Evolutionary conservation across 2,329 filamentous ascomycete genomes (phyloP).

Genomic region (Arthrinium puccinioides): DNA sequence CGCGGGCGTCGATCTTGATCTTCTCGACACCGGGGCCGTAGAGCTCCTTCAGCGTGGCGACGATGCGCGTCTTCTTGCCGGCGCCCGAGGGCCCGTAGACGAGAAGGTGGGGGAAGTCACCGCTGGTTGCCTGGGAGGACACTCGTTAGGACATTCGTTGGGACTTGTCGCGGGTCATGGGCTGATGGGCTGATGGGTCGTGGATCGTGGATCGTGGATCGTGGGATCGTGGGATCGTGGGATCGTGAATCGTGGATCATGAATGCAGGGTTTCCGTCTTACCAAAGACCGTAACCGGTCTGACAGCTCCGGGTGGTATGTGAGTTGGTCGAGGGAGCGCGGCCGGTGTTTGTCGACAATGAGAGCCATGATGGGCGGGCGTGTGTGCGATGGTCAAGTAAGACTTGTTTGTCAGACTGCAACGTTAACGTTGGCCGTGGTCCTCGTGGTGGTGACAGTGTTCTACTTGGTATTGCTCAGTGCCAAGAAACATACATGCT

Average conservation of each 20-base stretch:
- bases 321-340: slow-evolving; percentile 67
- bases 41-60: slow-evolving; percentile 89
- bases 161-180: too few species aligned
- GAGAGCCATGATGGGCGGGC: slow-evolving; percentile 54
- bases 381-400: too few species aligned
- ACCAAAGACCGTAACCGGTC: slow-evolving; percentile 81
- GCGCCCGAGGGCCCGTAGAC: slow-evolving; percentile 95
- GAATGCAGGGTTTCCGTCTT: slow-evolving; percentile 24
- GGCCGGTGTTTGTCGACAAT: slow-evolving; percentile 69
- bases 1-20: slow-evolving; percentile 97
- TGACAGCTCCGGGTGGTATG: slow-evolving; percentile 85
- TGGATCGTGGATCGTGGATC: not conserved
- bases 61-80: slow-evolving; percentile 95
- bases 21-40: slow-evolving; percentile 98
- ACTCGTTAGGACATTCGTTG: slow-evolving; percentile 9
- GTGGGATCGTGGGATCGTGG: too few species aligned
- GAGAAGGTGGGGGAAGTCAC: slow-evolving; percentile 95
- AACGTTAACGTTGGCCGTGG: not conserved
- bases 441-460: not conserved
- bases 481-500: slow-evolving; percentile 4
- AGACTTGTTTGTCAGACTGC: too few species aligned
- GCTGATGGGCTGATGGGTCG: not conserved
- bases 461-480: not conserved
- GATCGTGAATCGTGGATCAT: not conserved
- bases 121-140: slow-evolving; percentile 71